Evolutionary conservation across 1,284 basidiomycete genomes (phyloP), one percentile per base, ranked within the genome.

Genomic region (Cryptococcus hybrid): DNA sequence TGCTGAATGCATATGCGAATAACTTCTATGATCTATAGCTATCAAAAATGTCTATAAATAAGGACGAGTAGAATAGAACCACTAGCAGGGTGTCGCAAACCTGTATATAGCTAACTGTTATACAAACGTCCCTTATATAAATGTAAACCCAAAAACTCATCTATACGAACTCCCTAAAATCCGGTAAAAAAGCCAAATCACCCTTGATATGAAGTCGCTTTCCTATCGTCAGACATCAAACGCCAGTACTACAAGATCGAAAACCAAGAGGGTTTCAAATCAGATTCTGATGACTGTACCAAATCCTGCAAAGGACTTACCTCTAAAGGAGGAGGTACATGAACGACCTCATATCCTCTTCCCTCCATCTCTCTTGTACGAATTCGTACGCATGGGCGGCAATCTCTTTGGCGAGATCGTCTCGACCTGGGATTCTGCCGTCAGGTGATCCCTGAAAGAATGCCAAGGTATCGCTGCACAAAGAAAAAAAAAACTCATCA

Each of bases 361-460:
- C 53, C 52, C 80, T 63, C 79, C 78, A 80, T 62, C 69, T 69
- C 44, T 66, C 60, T 38, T 71, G 46, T n/a, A 74, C 68, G 61
- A 78, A 79, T 9, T 72, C 57, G 37, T 65, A 61, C 0, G 74
- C 79, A 34, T 77, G 66, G 37, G 64, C 56, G 5, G 78, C 79
- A 42, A 81, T 81, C 60, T 70, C 62, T 60, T 74, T 69, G 3
- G 78, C 80, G 9, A 78, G 58, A 38, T 74, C 72, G 55, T 79
- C 75, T 49, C 75, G 69, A 5, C 69, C 70, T 3, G 51, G 56
- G 36, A 69, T 64, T 8, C 64, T 58, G 3, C 79, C 78, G 52
- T 80, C 75, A 3, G 78, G 69, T 37, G 78, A 71, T 47, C 80
- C 80, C 8, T 69, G 65, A 67, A 81, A 80, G 69, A 79, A 81